Evolutionary conservation across 352 stramenopile genomes (phyloP).

Genomic region (Peronospora belbahrii): DNA sequence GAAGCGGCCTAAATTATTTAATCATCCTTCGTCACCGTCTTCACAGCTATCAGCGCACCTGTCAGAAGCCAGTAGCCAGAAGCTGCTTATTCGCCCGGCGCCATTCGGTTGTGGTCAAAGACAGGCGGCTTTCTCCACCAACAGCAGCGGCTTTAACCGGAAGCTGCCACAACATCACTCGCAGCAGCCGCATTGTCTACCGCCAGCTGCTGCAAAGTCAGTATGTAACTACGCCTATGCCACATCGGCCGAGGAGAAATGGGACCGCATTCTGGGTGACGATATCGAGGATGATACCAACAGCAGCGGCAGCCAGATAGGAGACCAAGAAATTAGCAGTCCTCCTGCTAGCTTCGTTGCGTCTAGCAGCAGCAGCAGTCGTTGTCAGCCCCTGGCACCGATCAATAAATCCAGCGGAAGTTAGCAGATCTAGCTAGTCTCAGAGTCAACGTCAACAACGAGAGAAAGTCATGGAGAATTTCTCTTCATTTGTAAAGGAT

Average conservation of each 20-base stretch:
- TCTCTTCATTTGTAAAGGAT: conserved; percentile 14
- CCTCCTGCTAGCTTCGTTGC: conserved; percentile 5
- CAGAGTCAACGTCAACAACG: conserved; percentile 8
- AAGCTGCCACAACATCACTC: conserved; percentile 14
- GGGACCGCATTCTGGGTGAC: conserved; percentile 51
- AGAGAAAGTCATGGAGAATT: conserved; percentile 6
- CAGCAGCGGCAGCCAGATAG: conserved; percentile 7
- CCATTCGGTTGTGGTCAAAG: conserved; percentile 20
- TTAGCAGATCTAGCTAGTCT: conserved; percentile 1
- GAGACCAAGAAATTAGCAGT: conserved; percentile 2
- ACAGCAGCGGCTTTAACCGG: conserved; percentile 6
- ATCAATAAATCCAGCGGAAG: conserved; percentile 4
- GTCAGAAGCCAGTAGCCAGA: conserved; percentile 14
- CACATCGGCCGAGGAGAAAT: conserved; percentile 55
- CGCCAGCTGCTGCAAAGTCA: conserved; percentile 2
- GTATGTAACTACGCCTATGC: conserved; percentile 19
- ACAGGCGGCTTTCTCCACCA: not conserved
- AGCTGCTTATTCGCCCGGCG: conserved; percentile 21
- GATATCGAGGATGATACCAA: conserved; percentile 26
- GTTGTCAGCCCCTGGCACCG: conserved; percentile 7
- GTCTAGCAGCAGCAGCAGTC: conserved; percentile 4
- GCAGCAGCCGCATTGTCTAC: conserved; percentile 7
- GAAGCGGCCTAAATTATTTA: conserved; percentile 20
- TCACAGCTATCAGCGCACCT: conserved; percentile 12
- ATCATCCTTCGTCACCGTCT: conserved; percentile 4